Conservation (phyloP, 1,284 basidiomycete genomes). For the Xerocomus amazonicus region DNA sequence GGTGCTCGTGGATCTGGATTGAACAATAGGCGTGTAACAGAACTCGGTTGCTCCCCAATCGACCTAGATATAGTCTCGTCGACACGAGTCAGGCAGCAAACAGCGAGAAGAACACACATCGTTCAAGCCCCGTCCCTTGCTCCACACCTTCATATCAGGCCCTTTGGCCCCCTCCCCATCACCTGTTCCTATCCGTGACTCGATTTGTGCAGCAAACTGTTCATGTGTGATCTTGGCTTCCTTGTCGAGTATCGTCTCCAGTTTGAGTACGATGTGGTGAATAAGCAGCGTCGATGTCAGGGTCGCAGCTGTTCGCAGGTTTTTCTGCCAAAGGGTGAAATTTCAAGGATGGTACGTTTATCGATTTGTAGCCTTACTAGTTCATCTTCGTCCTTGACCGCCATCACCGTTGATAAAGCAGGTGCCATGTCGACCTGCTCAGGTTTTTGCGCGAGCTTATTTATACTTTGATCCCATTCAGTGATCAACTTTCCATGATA, state of each 20-base stretch:
- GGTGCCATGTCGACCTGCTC: constrained; percentile 77
- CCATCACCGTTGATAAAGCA: constrained; percentile 76
- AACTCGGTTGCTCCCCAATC: constrained; percentile 90
- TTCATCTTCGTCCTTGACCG: constrained; percentile 90
- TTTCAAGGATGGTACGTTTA: background rate
- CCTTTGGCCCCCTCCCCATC: constrained; percentile 73
- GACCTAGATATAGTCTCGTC: constrained; percentile 45
- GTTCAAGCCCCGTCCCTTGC: constrained; percentile 68
- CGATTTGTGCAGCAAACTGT: constrained; percentile 78
- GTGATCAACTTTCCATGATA: constrained; percentile 75
- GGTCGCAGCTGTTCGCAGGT: constrained; percentile 67
- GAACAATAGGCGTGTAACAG: constrained; percentile 93
- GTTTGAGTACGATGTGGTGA: constrained; percentile 83
- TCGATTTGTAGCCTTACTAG: constrained; percentile 53
- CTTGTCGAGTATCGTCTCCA: constrained; percentile 88
- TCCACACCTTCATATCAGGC: constrained; percentile 88
- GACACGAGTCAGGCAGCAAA: constrained; percentile 1
- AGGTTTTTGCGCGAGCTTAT: constrained; percentile 53
- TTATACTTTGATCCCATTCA: constrained; percentile 72
- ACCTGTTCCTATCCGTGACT: constrained; percentile 82
- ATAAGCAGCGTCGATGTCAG: constrained; percentile 85
- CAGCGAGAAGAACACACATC: constrained; percentile 40
- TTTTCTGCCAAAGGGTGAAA: constrained; percentile 54
- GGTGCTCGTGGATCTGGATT: constrained; percentile 77
- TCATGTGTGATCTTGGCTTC: constrained; percentile 91